A percentile compares a stretch with the other conserved stretches of the same genome.
Conservation (phyloP, 441 rosid genomes). For the Populus hybrid region DNA sequence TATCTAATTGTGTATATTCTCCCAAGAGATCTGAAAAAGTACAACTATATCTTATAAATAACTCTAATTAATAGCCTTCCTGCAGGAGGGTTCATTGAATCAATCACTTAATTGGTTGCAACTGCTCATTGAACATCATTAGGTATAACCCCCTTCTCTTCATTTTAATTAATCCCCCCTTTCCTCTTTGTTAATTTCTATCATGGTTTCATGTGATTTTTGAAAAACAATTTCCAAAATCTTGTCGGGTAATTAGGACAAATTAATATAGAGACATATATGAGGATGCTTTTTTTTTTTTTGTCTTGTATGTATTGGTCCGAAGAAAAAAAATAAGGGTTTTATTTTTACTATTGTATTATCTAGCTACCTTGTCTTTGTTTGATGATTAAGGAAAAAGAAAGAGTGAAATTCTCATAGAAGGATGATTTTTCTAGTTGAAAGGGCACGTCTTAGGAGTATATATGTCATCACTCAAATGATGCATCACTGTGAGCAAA, state of each 20-base stretch:
- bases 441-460: neutral
- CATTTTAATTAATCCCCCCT: neutral
- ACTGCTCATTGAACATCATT: no score
- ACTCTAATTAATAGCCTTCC: slow-evolving; percentile 8
- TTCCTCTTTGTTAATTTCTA: neutral
- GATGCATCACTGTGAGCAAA: neutral
- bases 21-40: slow-evolving; percentile 25
- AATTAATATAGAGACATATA: neutral
- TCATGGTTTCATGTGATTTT: neutral
- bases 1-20: slow-evolving; percentile 27
- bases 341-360: neutral
- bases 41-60: slow-evolving; percentile 32
- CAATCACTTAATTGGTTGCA: slow-evolving; percentile 1
- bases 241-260: neutral
- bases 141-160: no score
- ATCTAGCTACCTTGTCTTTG: neutral
- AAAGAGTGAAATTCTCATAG: neutral
- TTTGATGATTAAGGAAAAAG: neutral
- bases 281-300: neutral
- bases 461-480: neutral
- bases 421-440: neutral
- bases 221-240: neutral
- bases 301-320: neutral
- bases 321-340: neutral
- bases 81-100: slow-evolving; percentile 28